Percentiles rank a stretch among this genome's conserved stretches.
Evolutionary conservation across 169 alveolate genomes (phyloP).

Genomic region (Cystoisospora suis): DNA sequence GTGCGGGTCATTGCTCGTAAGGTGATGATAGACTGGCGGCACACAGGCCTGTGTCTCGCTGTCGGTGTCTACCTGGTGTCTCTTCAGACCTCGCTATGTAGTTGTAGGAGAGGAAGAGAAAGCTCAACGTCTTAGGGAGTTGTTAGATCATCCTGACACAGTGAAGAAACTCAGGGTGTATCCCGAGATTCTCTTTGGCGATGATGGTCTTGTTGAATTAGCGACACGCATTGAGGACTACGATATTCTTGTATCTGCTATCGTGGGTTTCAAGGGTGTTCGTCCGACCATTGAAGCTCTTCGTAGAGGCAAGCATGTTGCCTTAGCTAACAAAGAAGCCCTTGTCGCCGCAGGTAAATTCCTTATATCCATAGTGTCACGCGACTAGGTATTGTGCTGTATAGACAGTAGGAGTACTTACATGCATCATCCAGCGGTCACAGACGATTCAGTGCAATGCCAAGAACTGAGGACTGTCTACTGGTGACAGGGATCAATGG

Average conservation of each 20-base stretch:
- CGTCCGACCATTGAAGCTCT: constrained; percentile 85
- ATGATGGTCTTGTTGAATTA: constrained; percentile 54
- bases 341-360: constrained; percentile 85
- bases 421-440: neutral
- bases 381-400: neutral
- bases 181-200: constrained; percentile 40
- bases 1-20: too few species aligned
- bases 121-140: neutral
- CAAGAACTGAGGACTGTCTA: too few species aligned
- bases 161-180: too few species aligned
- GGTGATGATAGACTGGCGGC: too few species aligned
- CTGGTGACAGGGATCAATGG: neutral
- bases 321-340: constrained; percentile 86
- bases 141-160: too few species aligned
- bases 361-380: neutral
- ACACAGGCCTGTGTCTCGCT: too few species aligned
- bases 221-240: constrained; percentile 67
- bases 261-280: constrained; percentile 87
- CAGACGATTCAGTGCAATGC: neutral
- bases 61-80: too few species aligned
- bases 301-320: constrained; percentile 77
- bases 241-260: constrained; percentile 80
- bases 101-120: neutral
- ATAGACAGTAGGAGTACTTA: neutral
- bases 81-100: neutral